Evolutionary conservation across 1,139 yeast species (phyloP).

Genomic region (Saccharomyces hybrid): DNA sequence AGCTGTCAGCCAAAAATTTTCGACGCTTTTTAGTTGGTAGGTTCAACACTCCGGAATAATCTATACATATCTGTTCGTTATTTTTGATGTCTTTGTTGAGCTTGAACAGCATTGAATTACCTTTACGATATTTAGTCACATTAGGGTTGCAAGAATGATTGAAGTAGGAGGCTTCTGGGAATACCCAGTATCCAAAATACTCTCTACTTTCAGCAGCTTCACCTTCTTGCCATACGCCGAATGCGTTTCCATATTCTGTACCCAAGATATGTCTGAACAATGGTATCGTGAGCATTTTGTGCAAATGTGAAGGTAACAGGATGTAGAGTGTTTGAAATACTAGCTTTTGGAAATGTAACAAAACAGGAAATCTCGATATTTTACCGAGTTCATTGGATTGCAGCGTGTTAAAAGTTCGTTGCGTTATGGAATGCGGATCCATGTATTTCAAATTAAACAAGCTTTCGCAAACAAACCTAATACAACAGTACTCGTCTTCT

Average conservation of each 20-base stretch:
- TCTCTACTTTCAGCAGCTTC: conserved; percentile 45
- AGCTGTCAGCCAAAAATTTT: conserved; percentile 39
- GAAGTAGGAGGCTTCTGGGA: conserved; percentile 62
- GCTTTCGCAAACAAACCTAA: conserved; percentile 32
- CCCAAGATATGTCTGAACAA: conserved; percentile 48
- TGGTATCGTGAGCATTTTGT: conserved; percentile 35
- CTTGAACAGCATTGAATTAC: conserved; percentile 33
- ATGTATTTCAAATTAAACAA: conserved; percentile 18
- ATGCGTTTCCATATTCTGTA: conserved; percentile 62
- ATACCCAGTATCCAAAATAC: conserved; percentile 58
- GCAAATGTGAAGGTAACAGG: conserved; percentile 37
- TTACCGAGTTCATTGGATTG: conserved; percentile 52
- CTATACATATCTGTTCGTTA: conserved; percentile 53
- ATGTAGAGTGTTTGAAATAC: conserved; percentile 45
- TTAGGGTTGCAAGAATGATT: conserved; percentile 60
- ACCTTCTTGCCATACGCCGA: conserved; percentile 58
- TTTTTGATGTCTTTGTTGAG: conserved; percentile 31
- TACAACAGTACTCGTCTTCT: conserved; percentile 36
- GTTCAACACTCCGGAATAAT: conserved; percentile 48
- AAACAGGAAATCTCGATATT: conserved; percentile 41
- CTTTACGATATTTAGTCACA: conserved; percentile 33
- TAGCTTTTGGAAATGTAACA: conserved; percentile 43
- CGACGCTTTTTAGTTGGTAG: conserved; percentile 40
- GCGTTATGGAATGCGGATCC: conserved; percentile 6
- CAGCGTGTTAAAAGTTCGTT: conserved; percentile 35